phyloP scores from a whole-genome alignment of 257 asterid species.

The Nicotiana noctiflora region DNA sequence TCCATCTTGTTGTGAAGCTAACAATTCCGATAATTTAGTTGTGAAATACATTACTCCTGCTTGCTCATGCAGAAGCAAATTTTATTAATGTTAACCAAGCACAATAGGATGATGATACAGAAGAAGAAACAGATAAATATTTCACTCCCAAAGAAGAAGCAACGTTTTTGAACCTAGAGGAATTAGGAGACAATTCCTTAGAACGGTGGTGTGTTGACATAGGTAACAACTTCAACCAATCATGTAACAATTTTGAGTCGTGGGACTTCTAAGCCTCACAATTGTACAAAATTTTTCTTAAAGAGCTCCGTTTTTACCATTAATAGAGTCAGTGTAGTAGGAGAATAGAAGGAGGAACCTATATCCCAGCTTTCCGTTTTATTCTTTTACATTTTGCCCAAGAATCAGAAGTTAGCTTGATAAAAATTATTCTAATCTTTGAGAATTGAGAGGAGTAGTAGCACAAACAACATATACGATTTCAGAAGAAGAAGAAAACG shows the following conservation, averaged over 20 bases:
- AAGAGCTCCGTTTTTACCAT: not conserved
- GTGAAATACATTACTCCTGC: too few species aligned
- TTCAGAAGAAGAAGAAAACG: too few species aligned
- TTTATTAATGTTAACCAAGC: too few species aligned
- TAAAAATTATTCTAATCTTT: not conserved
- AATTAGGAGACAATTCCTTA: constrained; percentile 22
- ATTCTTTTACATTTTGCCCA: not conserved
- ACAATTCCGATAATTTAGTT: too few species aligned
- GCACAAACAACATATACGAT: not conserved
- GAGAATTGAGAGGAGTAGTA: not conserved
- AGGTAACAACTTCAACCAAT: constrained; percentile 22
- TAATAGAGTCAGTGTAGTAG: not conserved
- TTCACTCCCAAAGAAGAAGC: constrained; percentile 9
- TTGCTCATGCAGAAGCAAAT: too few species aligned
- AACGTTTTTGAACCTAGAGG: constrained; percentile 18
- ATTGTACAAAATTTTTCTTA: not conserved
- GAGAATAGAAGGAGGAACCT: not conserved
- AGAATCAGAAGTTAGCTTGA: not conserved
- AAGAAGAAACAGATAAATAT: not conserved
- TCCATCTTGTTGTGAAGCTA: too few species aligned
- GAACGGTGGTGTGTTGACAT: constrained; percentile 38
- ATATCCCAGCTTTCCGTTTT: not conserved
- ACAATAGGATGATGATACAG: not conserved
- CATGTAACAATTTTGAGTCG: constrained; percentile 24
- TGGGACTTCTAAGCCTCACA: constrained; percentile 46